Conservation (phyloP, 305 asterid genomes). For the Fraxinus velutina region DNA sequence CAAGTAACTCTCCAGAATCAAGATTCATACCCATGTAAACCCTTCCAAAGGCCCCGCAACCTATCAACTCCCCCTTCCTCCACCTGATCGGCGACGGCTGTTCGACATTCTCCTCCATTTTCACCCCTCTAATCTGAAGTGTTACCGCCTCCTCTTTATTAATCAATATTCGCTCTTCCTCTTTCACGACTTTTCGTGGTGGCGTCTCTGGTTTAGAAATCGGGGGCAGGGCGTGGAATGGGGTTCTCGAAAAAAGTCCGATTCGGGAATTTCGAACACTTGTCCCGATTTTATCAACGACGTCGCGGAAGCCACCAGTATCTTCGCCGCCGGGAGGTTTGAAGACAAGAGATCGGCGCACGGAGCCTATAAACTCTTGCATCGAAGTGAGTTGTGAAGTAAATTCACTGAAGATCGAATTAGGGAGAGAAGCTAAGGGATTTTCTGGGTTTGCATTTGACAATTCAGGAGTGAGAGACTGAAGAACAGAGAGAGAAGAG, state of each 20-base stretch:
- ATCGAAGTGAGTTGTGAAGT: constrained; percentile 28
- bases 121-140: not conserved
- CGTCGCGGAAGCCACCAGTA: constrained; percentile 61
- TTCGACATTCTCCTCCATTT: constrained; percentile 23
- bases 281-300: constrained; percentile 81
- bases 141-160: not conserved
- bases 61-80: constrained; percentile 90
- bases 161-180: constrained; percentile 4
- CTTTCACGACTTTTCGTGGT: constrained; percentile 16
- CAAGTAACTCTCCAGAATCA: constrained; percentile 81
- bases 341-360: constrained; percentile 87
- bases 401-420: not conserved
- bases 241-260: constrained; percentile 67
- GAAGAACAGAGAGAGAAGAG: not conserved
- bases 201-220: constrained; percentile 14
- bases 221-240: constrained; percentile 63
- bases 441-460: not conserved
- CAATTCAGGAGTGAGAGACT: not conserved
- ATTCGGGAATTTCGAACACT: constrained; percentile 80
- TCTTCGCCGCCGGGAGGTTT: constrained; percentile 56
- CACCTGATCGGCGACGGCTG: constrained; percentile 53
- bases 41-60: constrained; percentile 87
- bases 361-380: constrained; percentile 90
- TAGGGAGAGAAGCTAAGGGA: not conserved
- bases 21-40: constrained; percentile 92